Base-by-base conservation (phyloP, 805 yeast genomes). In the Cyberlindnera mycetangii region DNA sequence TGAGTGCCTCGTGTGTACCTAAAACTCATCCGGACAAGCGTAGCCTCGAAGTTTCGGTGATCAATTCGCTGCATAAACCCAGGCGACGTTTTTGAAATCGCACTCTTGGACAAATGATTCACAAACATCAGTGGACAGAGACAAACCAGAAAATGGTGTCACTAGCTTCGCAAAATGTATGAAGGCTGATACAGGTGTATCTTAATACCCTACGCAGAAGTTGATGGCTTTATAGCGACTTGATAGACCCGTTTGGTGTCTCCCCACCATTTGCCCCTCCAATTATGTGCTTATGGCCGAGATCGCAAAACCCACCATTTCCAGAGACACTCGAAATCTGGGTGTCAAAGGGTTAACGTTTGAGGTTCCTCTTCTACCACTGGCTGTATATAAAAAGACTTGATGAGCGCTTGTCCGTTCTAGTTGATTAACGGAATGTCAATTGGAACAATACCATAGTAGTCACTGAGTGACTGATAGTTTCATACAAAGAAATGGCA, bases 311-410 rank as follows among this genome's bases (percentile, higher is more conserved):
- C 18, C 10, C 10, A 14, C 16, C 33, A n/a, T n/a, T n/a, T n/a
- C n/a, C n/a, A n/a, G n/a, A n/a, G n/a, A 16, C 4, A 17, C 5
- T 16, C 9, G 21, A 33, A 30, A 33, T 20, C 17, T 11, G 37
- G 37, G 37, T 33, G 37, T 33, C 25, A 33, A 20, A 11, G 37
- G 37, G 37, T 33, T 33, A 14, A n/a, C 16, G 18, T n/a, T 6
- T 30, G 17, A 9, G 17, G 18, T 7, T 25, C 28, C 28, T 25
- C 28, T 25, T 10, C 7, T 25, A 25, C 12, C 28, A 25, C 28
- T 25, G 28, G 28, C 28, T 25, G n/a, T 25, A 25, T n/a, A 25
- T n/a, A 10, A 25, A 25, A 25, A 4, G 28, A 25, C 12, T 5
- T 25, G 28, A 11, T 25, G 28, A 25, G 10, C n/a, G n/a, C 28